phyloP scores from a whole-genome alignment of 768 basidiomycete species.

The Mycena vulgaris region DNA sequence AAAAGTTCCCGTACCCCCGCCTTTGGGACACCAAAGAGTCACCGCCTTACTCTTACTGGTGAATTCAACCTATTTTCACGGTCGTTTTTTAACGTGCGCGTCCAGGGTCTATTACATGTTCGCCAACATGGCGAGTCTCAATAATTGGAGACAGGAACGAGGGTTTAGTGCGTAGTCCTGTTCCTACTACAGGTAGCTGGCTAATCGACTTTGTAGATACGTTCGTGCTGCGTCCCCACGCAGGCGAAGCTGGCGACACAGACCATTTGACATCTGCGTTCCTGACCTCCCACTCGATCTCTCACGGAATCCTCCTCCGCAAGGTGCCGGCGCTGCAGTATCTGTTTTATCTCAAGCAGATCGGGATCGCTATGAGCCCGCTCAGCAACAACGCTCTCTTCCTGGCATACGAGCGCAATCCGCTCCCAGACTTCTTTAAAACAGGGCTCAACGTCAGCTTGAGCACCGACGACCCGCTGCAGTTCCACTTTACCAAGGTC shows the following conservation, averaged over 20 bases:
- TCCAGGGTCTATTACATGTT: constrained; percentile 97
- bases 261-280: constrained; percentile 98
- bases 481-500: constrained; percentile 99
- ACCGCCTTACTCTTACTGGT: constrained; percentile 98
- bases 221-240: constrained; percentile 96
- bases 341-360: constrained; percentile 97
- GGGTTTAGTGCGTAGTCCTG: constrained; percentile 85
- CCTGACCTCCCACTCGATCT: constrained; percentile 97
- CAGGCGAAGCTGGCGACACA: constrained; percentile 98
- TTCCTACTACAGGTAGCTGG: constrained; percentile 27
- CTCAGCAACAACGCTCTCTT: constrained; percentile 98
- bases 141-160: constrained; percentile 89
- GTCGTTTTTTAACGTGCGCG: constrained; percentile 8
- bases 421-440: constrained; percentile 97
- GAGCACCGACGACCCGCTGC: constrained; percentile 95
- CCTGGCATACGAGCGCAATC: constrained; percentile 96
- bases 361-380: constrained; percentile 98
- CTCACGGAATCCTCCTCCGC: constrained; percentile 97
- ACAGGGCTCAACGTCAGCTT: constrained; percentile 95
- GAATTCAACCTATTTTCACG: constrained; percentile 38
- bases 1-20: constrained; percentile 93
- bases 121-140: constrained; percentile 95
- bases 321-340: constrained; percentile 99
- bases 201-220: constrained; percentile 73
- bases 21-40: constrained; percentile 92